Conservation (phyloP, 306 rosid genomes). For the Glycyrrhiza uralensis region DNA sequence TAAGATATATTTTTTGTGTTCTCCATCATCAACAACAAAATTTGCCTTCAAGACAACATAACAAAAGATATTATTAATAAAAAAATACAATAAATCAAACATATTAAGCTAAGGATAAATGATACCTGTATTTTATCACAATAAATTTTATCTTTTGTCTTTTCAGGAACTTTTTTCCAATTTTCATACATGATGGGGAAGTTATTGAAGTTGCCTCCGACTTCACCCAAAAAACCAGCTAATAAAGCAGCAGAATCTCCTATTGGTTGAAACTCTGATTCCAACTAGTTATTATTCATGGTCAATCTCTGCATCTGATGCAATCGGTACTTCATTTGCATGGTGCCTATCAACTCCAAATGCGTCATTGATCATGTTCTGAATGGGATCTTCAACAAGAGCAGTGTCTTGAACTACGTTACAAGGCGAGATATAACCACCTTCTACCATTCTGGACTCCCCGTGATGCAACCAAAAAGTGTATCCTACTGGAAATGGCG, state of each 20-base stretch:
- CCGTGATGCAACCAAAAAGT: background rate
- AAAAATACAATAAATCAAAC: too few species aligned
- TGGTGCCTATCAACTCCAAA: background rate
- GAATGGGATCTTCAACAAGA: background rate
- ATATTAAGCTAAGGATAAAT: too few species aligned
- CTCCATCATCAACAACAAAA: background rate
- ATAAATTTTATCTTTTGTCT: too few species aligned
- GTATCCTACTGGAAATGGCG: background rate
- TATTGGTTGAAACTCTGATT: too few species aligned
- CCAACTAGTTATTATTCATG: background rate
- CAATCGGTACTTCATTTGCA: background rate
- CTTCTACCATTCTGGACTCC: background rate
- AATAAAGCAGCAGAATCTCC: too few species aligned
- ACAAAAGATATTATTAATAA: too few species aligned
- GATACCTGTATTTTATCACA: background rate
- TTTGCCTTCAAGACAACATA: too few species aligned
- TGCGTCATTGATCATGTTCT: background rate
- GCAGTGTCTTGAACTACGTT: background rate
- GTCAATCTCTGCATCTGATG: background rate
- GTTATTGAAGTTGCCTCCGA: too few species aligned
- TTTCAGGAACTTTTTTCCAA: background rate
- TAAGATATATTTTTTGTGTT: too few species aligned
- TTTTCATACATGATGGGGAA: too few species aligned
- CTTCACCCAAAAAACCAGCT: too few species aligned
- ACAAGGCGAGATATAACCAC: background rate